These are phyloP conservation scores for Mucor indicus DNA, from an alignment of 371 early-diverging fungal species.

Conservation along the genomic window DNA sequence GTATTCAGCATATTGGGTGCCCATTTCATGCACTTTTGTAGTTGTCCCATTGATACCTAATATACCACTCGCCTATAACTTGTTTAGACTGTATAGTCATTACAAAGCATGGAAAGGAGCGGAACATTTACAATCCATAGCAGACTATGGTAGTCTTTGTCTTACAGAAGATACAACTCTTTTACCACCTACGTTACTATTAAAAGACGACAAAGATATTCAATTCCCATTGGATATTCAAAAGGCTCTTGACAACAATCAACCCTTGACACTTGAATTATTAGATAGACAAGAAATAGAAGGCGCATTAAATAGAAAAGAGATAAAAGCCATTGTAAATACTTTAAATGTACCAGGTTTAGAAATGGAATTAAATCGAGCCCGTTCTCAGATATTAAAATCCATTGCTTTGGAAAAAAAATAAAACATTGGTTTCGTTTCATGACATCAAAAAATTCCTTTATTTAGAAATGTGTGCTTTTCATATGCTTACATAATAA, in stretches of 20 bases:
- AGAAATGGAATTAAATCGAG: slow-evolving; percentile 40
- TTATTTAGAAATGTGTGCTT: too few relatives aligned
- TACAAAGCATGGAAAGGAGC: slow-evolving; percentile 75
- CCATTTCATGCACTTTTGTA: slow-evolving; percentile 67
- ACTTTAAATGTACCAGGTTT: slow-evolving; percentile 30
- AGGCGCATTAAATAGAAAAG: slow-evolving; percentile 23
- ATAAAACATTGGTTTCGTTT: too few relatives aligned
- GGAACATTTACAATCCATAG: slow-evolving; percentile 44
- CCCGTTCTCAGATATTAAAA: slow-evolving; percentile 37
- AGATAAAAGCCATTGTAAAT: slow-evolving; percentile 24
- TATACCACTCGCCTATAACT: slow-evolving; percentile 79
- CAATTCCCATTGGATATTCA: slow-evolving; percentile 29
- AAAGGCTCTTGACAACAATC: slow-evolving; percentile 13
- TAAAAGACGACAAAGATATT: slow-evolving; percentile 21
- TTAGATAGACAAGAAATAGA: slow-evolving; percentile 28
- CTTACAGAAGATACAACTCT: not conserved
- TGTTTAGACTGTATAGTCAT: slow-evolving; percentile 79
- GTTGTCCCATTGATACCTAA: slow-evolving; percentile 80
- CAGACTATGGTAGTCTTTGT: slow-evolving; percentile 10
- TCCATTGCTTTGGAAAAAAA: too few relatives aligned
- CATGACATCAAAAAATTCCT: too few relatives aligned
- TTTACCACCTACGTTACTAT: not conserved
- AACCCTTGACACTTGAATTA: slow-evolving; percentile 16
- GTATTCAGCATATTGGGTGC: slow-evolving; percentile 69
- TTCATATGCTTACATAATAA: too few relatives aligned